Percentiles rank a stretch among this genome's conserved stretches.
Conservation (phyloP, 805 yeast genomes). For the Metschnikowia santaceciliae region DNA sequence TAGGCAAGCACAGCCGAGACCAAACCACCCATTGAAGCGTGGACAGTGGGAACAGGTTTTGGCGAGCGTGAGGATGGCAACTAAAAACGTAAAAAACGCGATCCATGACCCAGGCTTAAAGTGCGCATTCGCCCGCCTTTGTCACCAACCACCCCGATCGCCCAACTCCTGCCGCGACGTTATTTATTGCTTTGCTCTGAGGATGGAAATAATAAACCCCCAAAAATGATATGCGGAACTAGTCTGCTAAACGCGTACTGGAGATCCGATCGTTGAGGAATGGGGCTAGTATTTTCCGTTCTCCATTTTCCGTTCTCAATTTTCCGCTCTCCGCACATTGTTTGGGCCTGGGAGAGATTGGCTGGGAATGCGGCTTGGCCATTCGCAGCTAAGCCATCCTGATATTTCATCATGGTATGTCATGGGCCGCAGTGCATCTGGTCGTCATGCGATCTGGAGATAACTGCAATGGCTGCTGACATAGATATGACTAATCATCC, state of each 20-base stretch:
- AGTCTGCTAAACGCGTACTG: neutral
- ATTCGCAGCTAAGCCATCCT: slow-evolving; percentile 1
- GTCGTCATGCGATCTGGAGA: neutral
- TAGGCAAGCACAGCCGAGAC: neutral
- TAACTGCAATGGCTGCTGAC: neutral
- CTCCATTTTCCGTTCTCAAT: neutral
- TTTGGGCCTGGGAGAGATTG: no score
- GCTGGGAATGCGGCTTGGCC: neutral
- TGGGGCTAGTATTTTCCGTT: neutral
- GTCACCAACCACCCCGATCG: neutral
- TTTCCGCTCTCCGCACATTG: neutral
- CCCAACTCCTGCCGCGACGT: neutral
- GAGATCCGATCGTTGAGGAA: neutral
- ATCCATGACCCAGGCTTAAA: neutral
- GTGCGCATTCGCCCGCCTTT: neutral
- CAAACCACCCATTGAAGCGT: neutral
- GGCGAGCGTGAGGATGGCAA: neutral
- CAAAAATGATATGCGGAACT: neutral
- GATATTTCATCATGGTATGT: neutral
- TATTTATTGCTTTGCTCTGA: neutral
- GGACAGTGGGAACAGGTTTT: neutral
- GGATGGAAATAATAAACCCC: neutral
- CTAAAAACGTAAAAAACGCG: neutral
- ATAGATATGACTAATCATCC: no score
- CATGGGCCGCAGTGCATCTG: neutral